Evolutionary conservation across 352 stramenopile genomes (phyloP), one percentile per base, ranked within the genome.

Genomic region (Blastocystis hominis): DNA sequence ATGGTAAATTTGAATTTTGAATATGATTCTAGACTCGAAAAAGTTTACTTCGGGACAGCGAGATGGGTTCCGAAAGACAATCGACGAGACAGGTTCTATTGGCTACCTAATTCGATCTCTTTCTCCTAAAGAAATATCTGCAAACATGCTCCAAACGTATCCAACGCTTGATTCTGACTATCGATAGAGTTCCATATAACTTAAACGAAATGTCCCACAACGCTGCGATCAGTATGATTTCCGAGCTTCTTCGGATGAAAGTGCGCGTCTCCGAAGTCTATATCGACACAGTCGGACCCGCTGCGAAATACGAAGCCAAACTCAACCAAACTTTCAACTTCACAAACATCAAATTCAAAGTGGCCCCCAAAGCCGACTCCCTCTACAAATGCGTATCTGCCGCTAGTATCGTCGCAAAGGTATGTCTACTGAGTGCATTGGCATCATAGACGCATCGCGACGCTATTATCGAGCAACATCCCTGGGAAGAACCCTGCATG

Each of bases 351-450:
- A 87, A 76, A 76, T 87, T 87, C 36, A 87, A 56, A 17, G 77
- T 87, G 1, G 50, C 53, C 34, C 34, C 40, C 2, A 87, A 87
- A 44, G 77, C 54, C 24, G 77, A 87, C 61, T 55, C 77, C 0
- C 34, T 76, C 10, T 87, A 55, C 50, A 87, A 87, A 76, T 87
- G 77, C n/a, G 77, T 87, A 1, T 78, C 62, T 34, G 77, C 77
- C 6, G 77, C 77, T 40, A 87, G 77, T 87, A 87, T 87, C n/a
- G 77, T 87, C 24, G 77, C 77, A 61, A 87, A 87, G 24, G 77
- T 87, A 44, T 3, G 9, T 40, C 24, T 59, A 53, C 17, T 34
- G 20, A 6, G 36, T 24, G 5, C 20, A 6, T n/a, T 36, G 63
- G 20, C 40, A 62, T 34, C 10, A 24, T 77, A 87, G 77, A 78